Base-by-base conservation (phyloP, 129 eudicot species). In the Flaveria sonorensis region DNA sequence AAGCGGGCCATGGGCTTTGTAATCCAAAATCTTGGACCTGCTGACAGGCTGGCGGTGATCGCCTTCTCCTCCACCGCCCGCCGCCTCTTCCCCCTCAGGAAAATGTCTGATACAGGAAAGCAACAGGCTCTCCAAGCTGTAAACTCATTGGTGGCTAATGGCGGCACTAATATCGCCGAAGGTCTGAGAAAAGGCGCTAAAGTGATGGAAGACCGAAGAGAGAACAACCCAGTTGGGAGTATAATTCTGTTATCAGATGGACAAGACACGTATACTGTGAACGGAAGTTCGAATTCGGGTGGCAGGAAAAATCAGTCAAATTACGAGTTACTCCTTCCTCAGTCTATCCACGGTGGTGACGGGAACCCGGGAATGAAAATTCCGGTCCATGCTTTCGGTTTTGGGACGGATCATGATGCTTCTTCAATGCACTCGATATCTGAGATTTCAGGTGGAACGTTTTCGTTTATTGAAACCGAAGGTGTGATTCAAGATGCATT, bases 1-100 rank as follows among this genome's bases (percentile, higher is more conserved):
- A 93, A 93, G 69, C 88, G 97, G 53, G 98, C 97, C 66, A 88
- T 93, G 97, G 92, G 96, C 28, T 91, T 93, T 40, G 96, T 93
- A 59, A 89, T 93, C 50, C 93, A 91, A 77, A 90, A 91, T 71
- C 95, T 93, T 10, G 96, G 98, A 32, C 93, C 98, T 0, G 87
- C 83, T 0, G 98, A 93, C 68, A 68, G 97, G 82, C 70, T 93
- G 73, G 86, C 98, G 11, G 92, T 93, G 32, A 78, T 93, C 24
- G 89, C 97, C 18, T 93, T 93, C 85, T 91, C 98, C n/a, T 89
- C 97, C 24, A 81, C 89, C 3, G 97, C 98, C 36, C 86, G 90
- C 20, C 91, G 98, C 62, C 92, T 93, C 4, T 88, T 89, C 26
- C 93, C 97, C 39, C 96, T 93, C 3, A 73, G 86, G 6, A 78